Base-by-base conservation (phyloP, 202 grass and related monocot genomes). In the Hordeum pubiflorum region DNA sequence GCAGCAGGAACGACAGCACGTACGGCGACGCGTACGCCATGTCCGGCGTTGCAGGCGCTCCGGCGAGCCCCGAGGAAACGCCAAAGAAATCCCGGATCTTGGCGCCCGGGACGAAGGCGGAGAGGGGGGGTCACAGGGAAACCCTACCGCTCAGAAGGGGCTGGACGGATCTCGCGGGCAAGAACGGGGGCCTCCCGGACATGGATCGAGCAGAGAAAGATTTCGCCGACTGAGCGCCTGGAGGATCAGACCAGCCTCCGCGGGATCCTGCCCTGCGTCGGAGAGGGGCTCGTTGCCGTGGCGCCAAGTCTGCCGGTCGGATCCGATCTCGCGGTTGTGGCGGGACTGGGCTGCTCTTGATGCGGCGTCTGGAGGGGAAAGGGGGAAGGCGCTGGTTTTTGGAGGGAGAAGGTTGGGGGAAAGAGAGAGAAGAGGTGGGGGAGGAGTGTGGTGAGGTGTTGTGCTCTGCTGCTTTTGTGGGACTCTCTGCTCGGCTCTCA, bases 1-100 rank as follows among this genome's bases (percentile, higher is more conserved):
- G 88, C 13, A 90, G 81, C 0, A 91, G 69, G n/a, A 89, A 91
- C n/a, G 92, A 91, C 26, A 90, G 79, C 41, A 83, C 82, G 81
- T 87, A 89, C 29, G 87, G 86, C 32, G 87, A 89, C 6, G 87
- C 44, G 78, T 89, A 57, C 78, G 86, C 48, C 48, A 54, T 54
- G 48, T 14, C 44, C 44, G 44, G 82, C 73, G 37, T n/a, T n/a
- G n/a, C n/a, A n/a, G n/a, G 13, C 61, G 74, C 73, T 69, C 76
- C 77, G 58, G 43, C 76, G 60, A 69, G 69, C 61, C 33, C 11
- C 2, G 10, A 23, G 7, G 0, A 38, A 2, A 67, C 17, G 48
- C 6, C 2, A 24, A 46, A 37, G n/a, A 85, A 69, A 68, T 21
- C 63, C 8, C 36, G 65, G 22, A 86, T 58, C 33, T 57, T 67